Percentiles rank a stretch among this genome's conserved stretches.
phyloP scores from a whole-genome alignment of 179 eudicot genomes.

The Spergularia azorica region DNA sequence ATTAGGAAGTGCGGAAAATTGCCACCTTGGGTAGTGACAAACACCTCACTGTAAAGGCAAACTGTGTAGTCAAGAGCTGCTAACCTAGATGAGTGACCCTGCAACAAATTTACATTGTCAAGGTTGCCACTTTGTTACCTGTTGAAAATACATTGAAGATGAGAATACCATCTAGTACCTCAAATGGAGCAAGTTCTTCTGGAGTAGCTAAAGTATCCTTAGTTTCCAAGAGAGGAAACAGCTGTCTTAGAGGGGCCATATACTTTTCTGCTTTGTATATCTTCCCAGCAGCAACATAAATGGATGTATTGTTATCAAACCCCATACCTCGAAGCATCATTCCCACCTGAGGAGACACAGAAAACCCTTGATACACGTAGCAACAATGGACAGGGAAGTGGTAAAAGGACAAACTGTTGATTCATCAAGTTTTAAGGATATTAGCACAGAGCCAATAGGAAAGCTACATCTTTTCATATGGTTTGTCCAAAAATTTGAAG shows the following conservation, averaged over 20 bases:
- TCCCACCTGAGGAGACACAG: constrained; percentile 59
- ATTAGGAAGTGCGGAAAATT: constrained; percentile 95
- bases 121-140: neutral
- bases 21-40: constrained; percentile 96
- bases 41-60: constrained; percentile 93
- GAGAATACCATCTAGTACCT: constrained; percentile 42
- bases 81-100: constrained; percentile 94
- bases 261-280: constrained; percentile 88
- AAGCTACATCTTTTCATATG: neutral
- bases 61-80: constrained; percentile 98
- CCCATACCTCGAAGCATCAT: constrained; percentile 99
- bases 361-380: neutral
- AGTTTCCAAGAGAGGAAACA: constrained; percentile 82
- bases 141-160: neutral
- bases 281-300: constrained; percentile 93
- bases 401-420: neutral
- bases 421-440: neutral
- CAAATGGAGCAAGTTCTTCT: constrained; percentile 88
- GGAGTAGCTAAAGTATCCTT: constrained; percentile 84
- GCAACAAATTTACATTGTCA: constrained; percentile 25
- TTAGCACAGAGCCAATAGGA: neutral
- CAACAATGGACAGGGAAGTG: neutral
- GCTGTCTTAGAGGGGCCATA: constrained; percentile 85
- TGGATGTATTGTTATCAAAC: constrained; percentile 79
- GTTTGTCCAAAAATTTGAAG: neutral